These are phyloP conservation scores for Monosporascus sp. DNA, from an alignment of 2,329 filamentous ascomycete genomes.

Conservation along the genomic window DNA sequence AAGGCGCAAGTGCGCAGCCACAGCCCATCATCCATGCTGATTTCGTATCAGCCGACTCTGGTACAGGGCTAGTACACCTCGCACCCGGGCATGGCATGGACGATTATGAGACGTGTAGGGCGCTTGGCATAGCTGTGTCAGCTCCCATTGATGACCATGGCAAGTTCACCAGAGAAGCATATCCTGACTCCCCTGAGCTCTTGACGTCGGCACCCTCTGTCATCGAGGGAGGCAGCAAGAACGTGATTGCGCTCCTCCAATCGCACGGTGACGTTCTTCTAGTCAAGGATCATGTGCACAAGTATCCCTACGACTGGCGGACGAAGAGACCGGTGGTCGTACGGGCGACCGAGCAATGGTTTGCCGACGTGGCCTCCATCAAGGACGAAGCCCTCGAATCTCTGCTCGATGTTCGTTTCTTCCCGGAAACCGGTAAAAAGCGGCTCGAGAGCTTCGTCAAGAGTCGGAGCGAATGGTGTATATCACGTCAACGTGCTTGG, in stretches of 20 bases:
- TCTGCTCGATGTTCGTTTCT: slow-evolving; percentile 67
- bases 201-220: slow-evolving; percentile 67
- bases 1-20: slow-evolving; percentile 45
- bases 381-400: slow-evolving; percentile 67
- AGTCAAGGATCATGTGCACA: slow-evolving; percentile 72
- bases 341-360: slow-evolving; percentile 94
- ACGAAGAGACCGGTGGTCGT: slow-evolving; percentile 90
- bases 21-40: slow-evolving; percentile 77
- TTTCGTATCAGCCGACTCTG: slow-evolving; percentile 86
- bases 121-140: slow-evolving; percentile 65
- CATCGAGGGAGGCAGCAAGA: slow-evolving; percentile 60
- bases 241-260: slow-evolving; percentile 64
- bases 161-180: slow-evolving; percentile 72
- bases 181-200: slow-evolving; percentile 60
- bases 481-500: slow-evolving; percentile 93
- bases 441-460: slow-evolving; percentile 81
- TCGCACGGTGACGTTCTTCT: slow-evolving; percentile 54
- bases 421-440: slow-evolving; percentile 67
- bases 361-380: slow-evolving; percentile 83
- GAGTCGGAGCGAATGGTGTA: slow-evolving; percentile 93
- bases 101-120: slow-evolving; percentile 78
- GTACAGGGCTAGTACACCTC: slow-evolving; percentile 89
- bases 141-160: slow-evolving; percentile 82
- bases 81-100: slow-evolving; percentile 96
- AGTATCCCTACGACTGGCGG: slow-evolving; percentile 97